Conservation (phyloP, 2,329 filamentous ascomycete genomes). For the Arthrobotrys pseudoclavata region DNA sequence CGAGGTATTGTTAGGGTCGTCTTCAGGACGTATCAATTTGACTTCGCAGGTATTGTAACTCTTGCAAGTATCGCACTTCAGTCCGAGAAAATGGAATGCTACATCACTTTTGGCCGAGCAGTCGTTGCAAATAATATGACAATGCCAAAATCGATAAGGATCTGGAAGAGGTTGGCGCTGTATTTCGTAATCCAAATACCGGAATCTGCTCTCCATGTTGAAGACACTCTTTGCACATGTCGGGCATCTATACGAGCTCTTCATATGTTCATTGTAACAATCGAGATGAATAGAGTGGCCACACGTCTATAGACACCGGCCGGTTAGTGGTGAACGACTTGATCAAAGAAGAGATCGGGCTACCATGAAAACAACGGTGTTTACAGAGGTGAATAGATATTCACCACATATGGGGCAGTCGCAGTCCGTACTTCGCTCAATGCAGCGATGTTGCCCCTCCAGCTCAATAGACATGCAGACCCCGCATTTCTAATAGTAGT, state of each 20-base stretch:
- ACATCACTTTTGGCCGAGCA: slow-evolving; percentile 89
- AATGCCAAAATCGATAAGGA: slow-evolving; percentile 83
- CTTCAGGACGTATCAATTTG: slow-evolving; percentile 71
- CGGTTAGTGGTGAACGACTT: background rate
- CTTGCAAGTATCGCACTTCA: slow-evolving; percentile 83
- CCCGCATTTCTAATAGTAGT: slow-evolving; percentile 79
- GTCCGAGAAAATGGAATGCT: slow-evolving; percentile 91
- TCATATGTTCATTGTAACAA: slow-evolving; percentile 90
- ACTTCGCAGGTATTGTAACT: slow-evolving; percentile 79
- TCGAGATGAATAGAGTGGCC: slow-evolving; percentile 94
- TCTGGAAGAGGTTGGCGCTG: slow-evolving; percentile 90
- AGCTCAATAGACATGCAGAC: slow-evolving; percentile 94
- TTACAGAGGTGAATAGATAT: slow-evolving; percentile 93
- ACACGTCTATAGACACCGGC: slow-evolving; percentile 71
- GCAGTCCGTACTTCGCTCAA: slow-evolving; percentile 92
- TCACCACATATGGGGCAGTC: slow-evolving; percentile 97
- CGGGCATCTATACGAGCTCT: slow-evolving; percentile 89
- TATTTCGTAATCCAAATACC: slow-evolving; percentile 89
- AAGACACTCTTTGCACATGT: slow-evolving; percentile 96
- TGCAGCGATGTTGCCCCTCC: slow-evolving; percentile 87
- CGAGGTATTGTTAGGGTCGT: slow-evolving; percentile 47
- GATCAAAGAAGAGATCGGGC: background rate
- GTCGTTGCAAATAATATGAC: slow-evolving; percentile 92
- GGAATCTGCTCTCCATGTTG: slow-evolving; percentile 97
- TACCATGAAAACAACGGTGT: slow-evolving; percentile 87